Conservation (phyloP, 1,139 yeast species). For the Yamadazyma mexicana region DNA sequence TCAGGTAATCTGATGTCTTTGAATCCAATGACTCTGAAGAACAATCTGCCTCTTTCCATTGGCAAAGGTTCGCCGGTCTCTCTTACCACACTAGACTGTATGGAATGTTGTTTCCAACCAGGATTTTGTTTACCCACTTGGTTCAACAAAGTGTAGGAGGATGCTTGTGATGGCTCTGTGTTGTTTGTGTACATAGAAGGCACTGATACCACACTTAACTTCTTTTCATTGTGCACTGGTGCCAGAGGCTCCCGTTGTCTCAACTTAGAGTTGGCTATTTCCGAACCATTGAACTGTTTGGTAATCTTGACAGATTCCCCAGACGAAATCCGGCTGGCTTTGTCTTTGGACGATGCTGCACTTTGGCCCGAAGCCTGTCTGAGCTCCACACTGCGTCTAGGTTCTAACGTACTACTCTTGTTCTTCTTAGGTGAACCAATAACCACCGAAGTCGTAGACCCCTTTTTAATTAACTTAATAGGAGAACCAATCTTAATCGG, state of each 20-base stretch:
- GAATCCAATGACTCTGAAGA: constrained; percentile 63
- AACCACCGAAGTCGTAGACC: constrained; percentile 17
- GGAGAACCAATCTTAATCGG: constrained; percentile 46
- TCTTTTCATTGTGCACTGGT: constrained; percentile 12
- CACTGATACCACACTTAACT: constrained; percentile 30
- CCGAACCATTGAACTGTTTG: constrained; percentile 18
- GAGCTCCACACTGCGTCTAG: too few relatives aligned
- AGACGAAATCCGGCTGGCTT: constrained; percentile 1
- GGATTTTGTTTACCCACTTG: constrained; percentile 6
- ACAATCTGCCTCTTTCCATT: constrained; percentile 74
- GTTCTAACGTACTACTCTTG: not conserved
- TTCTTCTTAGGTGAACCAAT: constrained; percentile 5
- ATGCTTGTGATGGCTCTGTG: constrained; percentile 18
- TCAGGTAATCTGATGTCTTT: constrained; percentile 60
- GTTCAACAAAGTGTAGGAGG: constrained; percentile 17
- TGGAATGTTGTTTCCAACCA: constrained; percentile 18
- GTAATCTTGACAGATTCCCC: constrained; percentile 1
- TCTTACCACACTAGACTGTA: constrained; percentile 18
- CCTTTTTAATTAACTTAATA: constrained; percentile 31
- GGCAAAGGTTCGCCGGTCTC: constrained; percentile 16
- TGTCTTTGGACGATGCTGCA: not conserved
- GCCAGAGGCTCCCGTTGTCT: constrained; percentile 18
- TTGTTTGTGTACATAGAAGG: constrained; percentile 25
- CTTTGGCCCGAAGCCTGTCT: not conserved
- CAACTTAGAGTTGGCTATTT: constrained; percentile 25